Evolutionary conservation across 306 rosid species (phyloP).

Genomic region (Ormosia semicastrata): DNA sequence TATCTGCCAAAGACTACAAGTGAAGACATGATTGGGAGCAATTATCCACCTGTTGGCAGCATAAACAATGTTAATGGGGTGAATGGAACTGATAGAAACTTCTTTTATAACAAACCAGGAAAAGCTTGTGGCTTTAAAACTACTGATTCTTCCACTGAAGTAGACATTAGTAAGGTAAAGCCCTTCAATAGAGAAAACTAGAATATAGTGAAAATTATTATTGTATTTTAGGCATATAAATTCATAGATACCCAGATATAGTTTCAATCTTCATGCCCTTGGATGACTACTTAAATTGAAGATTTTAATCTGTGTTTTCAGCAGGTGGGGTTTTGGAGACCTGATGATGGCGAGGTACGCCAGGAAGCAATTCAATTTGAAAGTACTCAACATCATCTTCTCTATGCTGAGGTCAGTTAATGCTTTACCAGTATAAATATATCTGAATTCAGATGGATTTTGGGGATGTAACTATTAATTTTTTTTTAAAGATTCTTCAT

Average conservation of each 20-base stretch:
- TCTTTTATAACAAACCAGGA: constrained; percentile 28
- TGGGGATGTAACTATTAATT: background rate
- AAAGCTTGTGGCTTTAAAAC: constrained; percentile 39
- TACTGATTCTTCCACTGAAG: constrained; percentile 42
- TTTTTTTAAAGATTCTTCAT: background rate
- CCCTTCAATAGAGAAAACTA: background rate
- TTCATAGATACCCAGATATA: background rate
- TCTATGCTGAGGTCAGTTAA: constrained; percentile 34
- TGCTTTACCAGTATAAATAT: background rate
- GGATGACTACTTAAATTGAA: background rate
- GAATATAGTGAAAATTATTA: background rate
- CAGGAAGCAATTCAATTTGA: constrained; percentile 32
- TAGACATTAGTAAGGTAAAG: constrained; percentile 50
- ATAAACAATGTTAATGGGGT: constrained; percentile 25
- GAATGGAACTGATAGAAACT: constrained; percentile 37
- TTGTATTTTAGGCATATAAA: background rate
- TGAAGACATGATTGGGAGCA: constrained; percentile 43
- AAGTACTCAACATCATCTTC: constrained; percentile 28
- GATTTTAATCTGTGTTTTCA: constrained; percentile 17
- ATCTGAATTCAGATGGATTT: background rate
- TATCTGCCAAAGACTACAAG: constrained; percentile 38
- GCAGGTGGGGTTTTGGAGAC: constrained; percentile 32
- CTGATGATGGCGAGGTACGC: constrained; percentile 22
- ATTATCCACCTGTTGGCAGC: constrained; percentile 36
- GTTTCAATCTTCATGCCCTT: background rate